phyloP scores from a whole-genome alignment of 495 filamentous ascomycete species.

The Elasticomyces elasticus region DNA sequence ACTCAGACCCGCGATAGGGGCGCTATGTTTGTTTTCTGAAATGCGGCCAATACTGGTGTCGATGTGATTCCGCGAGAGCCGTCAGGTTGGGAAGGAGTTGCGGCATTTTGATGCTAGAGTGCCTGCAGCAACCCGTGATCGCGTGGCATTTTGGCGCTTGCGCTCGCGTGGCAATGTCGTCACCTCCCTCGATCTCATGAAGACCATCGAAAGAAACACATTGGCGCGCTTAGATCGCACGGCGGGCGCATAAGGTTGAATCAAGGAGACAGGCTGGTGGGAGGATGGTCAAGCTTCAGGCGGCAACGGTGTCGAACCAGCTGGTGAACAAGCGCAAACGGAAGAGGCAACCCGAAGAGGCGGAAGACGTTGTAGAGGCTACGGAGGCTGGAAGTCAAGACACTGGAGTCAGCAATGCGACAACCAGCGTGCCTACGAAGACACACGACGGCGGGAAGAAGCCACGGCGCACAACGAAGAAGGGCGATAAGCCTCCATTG shows the following conservation, averaged over 20 bases:
- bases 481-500: conserved; percentile 26
- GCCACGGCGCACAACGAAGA: conserved; percentile 31
- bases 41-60: background rate
- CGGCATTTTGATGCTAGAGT: conserved; percentile 2
- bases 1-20: background rate
- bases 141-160: conserved; percentile 1
- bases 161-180: conserved; percentile 4
- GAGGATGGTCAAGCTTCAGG: conserved; percentile 47
- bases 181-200: background rate
- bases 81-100: background rate
- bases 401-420: conserved; percentile 8
- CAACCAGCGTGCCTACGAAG: conserved; percentile 40
- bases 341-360: conserved; percentile 29
- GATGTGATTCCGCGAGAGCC: background rate
- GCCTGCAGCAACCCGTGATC: conserved; percentile 13
- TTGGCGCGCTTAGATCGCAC: background rate
- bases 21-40: background rate
- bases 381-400: conserved; percentile 11
- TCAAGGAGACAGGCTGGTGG: too few relatives aligned
- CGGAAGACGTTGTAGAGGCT: background rate
- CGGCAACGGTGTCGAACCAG: conserved; percentile 45
- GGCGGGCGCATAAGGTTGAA: background rate
- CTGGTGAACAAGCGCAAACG: conserved; percentile 47
- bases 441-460: conserved; percentile 46
- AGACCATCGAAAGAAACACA: background rate